Conservation (phyloP, 2,329 filamentous ascomycete species). For the Colletotrichum godetiae region DNA sequence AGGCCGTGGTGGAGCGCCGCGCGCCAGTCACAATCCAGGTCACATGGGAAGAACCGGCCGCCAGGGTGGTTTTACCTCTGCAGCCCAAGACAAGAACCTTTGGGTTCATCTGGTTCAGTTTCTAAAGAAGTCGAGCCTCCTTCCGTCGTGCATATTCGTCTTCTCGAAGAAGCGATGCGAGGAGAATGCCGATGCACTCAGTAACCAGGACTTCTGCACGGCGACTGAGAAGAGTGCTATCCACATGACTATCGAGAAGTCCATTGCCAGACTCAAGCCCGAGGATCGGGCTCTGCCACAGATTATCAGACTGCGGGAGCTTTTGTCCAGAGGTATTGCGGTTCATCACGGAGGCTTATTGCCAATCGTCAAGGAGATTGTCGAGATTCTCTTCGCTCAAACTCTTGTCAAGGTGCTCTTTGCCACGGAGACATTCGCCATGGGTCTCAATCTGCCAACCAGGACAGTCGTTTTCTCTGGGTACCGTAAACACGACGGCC, state of each 20-base stretch:
- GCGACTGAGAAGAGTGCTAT: constrained; percentile 95
- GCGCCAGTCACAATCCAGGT: constrained; percentile 74
- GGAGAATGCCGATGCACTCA: constrained; percentile 94
- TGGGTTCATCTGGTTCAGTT: constrained; percentile 97
- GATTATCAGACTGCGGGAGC: constrained; percentile 86
- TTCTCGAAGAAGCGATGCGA: constrained; percentile 99
- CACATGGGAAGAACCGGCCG: constrained; percentile 92
- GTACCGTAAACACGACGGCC: constrained; percentile 95
- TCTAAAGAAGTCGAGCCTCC: constrained; percentile 84
- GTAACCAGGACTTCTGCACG: constrained; percentile 94
- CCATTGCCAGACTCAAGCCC: constrained; percentile 87
- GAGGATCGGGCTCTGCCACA: constrained; percentile 93
- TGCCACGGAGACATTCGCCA: constrained; percentile 97
- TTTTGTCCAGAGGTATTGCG: constrained; percentile 88
- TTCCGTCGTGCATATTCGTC: constrained; percentile 96
- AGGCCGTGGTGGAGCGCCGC: constrained; percentile 67
- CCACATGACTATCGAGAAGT: constrained; percentile 97
- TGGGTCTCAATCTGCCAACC: constrained; percentile 96
- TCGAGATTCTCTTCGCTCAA: constrained; percentile 95
- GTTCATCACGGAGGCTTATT: constrained; percentile 95
- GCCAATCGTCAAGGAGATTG: constrained; percentile 97
- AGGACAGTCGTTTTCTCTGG: constrained; percentile 98
- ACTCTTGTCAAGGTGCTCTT: constrained; percentile 97
- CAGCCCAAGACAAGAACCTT: constrained; percentile 93
- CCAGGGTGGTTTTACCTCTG: constrained; percentile 86